Evolutionary conservation across 116 monocot species (phyloP).

Genomic region (Trichopus zeylanicus): DNA sequence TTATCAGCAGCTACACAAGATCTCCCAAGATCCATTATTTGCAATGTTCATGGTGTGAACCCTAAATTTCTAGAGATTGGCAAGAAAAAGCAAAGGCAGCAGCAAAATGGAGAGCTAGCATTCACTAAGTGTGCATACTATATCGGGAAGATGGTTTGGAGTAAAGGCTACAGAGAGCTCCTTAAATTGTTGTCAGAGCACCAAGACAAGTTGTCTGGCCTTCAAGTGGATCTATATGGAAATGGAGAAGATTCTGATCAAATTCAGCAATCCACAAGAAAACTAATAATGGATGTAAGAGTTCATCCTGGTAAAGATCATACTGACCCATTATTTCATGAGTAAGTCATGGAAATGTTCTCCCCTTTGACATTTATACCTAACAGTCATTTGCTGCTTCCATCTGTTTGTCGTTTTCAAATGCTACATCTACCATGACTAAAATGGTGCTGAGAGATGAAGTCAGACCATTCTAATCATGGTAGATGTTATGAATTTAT

Average conservation of each 20-base stretch:
- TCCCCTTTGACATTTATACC: too few relatives aligned
- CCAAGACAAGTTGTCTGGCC: conserved; percentile 42
- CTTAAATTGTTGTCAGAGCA: conserved; percentile 54
- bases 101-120: conserved; percentile 19
- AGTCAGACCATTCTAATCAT: too few relatives aligned
- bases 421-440: too few relatives aligned
- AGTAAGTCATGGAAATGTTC: too few relatives aligned
- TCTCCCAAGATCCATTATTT: conserved; percentile 77
- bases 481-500: too few relatives aligned
- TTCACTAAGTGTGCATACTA: conserved; percentile 71
- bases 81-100: conserved; percentile 33
- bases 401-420: too few relatives aligned
- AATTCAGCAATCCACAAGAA: conserved; percentile 42
- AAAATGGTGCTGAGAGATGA: too few relatives aligned
- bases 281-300: conserved; percentile 36
- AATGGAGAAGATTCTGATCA: conserved; percentile 81
- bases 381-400: too few relatives aligned
- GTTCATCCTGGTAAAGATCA: conserved; percentile 82
- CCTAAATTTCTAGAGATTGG: conserved; percentile 85
- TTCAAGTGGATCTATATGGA: conserved; percentile 80
- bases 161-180: conserved; percentile 85
- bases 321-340: conserved; percentile 71
- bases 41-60: conserved; percentile 96
- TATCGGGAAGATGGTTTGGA: conserved; percentile 96
- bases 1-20: conserved; percentile 88